Evolutionary conservation across 306 rosid genomes (phyloP), one percentile per base, ranked within the genome.

Genomic region (Lathyrus aphaca): DNA sequence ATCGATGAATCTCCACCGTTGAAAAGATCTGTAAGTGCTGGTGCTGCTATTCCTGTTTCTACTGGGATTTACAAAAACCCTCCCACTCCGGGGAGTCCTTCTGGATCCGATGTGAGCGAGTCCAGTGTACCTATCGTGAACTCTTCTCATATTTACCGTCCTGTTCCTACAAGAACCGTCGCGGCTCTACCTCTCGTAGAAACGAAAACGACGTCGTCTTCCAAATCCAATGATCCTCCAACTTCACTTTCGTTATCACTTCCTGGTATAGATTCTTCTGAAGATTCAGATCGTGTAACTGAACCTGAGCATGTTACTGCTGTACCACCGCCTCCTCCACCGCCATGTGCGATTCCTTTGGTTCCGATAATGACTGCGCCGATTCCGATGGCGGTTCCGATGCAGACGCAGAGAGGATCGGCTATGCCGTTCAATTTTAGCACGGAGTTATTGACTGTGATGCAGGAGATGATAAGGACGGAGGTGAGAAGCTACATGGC

Each of bases 391-490:
- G 15, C 63, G 66, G 32, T 58, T 23, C 64, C 65, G 35, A 77
- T 65, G 66, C 71, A 5, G 3, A 10, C 57, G 62, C 17, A 16
- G 46, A 10, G 17, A 5, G 86, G 66, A 49, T 44, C 72, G 35
- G 78, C 21, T 4, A 73, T 29, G 5, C 73, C 83, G 9, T 86
- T 88, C 12, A 86, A 79, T 49, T 83, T 88, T 35, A 85, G 83
- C 16, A 69, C 69, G 3, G 97, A 91, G 82, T 74, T 95, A 54
- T 17, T 91, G 71, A 79, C 56, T 44, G 96, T 89, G 86, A 87
- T 95, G 95, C 97, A 95, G 72, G 97, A 90, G n/a, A 95, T 95
- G 99, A 91, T 95, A 74, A 84, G 74, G 76, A 80, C 64, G 30
- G 99, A 95, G 77, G 99, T 95, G 88, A 84, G 90, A 76, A 91